Percentiles rank a stretch among this genome's conserved stretches.
These are phyloP conservation scores for Melanogaster broomeanus DNA, from an alignment of 768 basidiomycete genomes.

Conservation along the genomic window DNA sequence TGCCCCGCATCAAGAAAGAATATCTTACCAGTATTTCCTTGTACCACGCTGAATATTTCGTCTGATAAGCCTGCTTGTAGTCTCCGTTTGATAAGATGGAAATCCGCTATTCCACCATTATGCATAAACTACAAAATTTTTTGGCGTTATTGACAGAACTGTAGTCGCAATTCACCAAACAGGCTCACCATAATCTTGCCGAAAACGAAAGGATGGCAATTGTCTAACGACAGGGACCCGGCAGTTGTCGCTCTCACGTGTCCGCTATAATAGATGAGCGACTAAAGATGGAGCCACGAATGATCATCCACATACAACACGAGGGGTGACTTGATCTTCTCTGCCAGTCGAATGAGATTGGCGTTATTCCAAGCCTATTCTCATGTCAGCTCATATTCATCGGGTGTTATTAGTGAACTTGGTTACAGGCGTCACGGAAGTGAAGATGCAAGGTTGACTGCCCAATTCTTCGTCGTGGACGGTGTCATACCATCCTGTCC, in stretches of 20 bases:
- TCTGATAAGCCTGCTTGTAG: slow-evolving; percentile 79
- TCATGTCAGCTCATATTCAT: slow-evolving; percentile 9
- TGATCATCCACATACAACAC: slow-evolving; percentile 69
- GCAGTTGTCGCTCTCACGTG: slow-evolving; percentile 95
- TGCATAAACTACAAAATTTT: slow-evolving; percentile 92
- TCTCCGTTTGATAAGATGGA: slow-evolving; percentile 75
- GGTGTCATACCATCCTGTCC: slow-evolving; percentile 90
- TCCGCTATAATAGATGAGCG: slow-evolving; percentile 46
- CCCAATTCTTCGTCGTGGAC: slow-evolving; percentile 82
- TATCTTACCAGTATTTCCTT: slow-evolving; percentile 84
- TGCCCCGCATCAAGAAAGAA: not conserved
- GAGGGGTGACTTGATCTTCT: slow-evolving; percentile 94
- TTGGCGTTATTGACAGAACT: not conserved
- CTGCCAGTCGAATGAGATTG: slow-evolving; percentile 90
- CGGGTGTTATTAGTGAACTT: not conserved
- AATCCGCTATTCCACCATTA: slow-evolving; percentile 91
- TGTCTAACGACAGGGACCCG: slow-evolving; percentile 88
- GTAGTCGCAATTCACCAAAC: not conserved
- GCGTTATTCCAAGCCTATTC: slow-evolving; percentile 93
- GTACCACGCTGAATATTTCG: slow-evolving; percentile 81
- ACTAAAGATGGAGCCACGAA: not conserved
- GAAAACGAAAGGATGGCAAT: slow-evolving; percentile 93
- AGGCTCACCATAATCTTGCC: slow-evolving; percentile 83
- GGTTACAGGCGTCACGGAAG: slow-evolving; percentile 87
- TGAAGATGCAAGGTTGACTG: slow-evolving; percentile 91